A percentile compares a stretch with the other conserved stretches of the same genome.
phyloP scores from a whole-genome alignment of 1,284 basidiomycete species.

The Melampsora larici-populina region DNA sequence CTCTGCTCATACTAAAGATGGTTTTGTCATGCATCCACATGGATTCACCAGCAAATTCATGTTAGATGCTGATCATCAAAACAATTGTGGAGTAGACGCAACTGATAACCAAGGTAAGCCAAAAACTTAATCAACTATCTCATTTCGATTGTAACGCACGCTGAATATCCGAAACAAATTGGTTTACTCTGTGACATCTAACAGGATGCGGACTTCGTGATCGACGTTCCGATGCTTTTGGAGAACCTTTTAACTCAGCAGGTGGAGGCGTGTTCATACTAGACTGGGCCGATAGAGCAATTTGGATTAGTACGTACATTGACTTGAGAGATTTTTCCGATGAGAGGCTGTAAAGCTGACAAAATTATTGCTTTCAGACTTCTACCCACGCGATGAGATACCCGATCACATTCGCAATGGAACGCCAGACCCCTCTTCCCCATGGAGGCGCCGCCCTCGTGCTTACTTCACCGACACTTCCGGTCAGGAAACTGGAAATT shows the following conservation, averaged over 20 bases:
- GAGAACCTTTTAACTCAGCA: constrained; percentile 44
- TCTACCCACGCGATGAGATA: not conserved
- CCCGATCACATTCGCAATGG: not conserved
- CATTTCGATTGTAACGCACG: too few relatives aligned
- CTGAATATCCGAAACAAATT: too few relatives aligned
- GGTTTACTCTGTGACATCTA: not conserved
- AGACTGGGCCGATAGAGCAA: constrained; percentile 47
- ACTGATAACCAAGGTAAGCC: constrained; percentile 20
- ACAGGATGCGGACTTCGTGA: constrained; percentile 34
- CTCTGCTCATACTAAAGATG: constrained; percentile 10
- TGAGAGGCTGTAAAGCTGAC: not conserved
- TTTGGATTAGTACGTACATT: constrained; percentile 30
- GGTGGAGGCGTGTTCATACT: constrained; percentile 47
- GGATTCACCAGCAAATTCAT: constrained; percentile 18
- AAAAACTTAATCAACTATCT: not conserved
- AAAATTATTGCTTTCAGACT: not conserved
- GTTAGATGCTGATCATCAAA: not conserved
- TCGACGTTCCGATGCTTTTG: constrained; percentile 45
- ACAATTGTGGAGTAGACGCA: not conserved
- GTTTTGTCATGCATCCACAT: not conserved
- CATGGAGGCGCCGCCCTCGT: constrained; percentile 11
- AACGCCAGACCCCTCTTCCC: not conserved
- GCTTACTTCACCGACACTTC: not conserved
- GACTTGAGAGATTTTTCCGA: too few relatives aligned
- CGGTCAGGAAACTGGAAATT: constrained; percentile 4